Percentiles rank a stretch among this genome's conserved stretches.
Conservation (phyloP, 2,329 filamentous ascomycete species). For the Helicocarpus griseus region DNA sequence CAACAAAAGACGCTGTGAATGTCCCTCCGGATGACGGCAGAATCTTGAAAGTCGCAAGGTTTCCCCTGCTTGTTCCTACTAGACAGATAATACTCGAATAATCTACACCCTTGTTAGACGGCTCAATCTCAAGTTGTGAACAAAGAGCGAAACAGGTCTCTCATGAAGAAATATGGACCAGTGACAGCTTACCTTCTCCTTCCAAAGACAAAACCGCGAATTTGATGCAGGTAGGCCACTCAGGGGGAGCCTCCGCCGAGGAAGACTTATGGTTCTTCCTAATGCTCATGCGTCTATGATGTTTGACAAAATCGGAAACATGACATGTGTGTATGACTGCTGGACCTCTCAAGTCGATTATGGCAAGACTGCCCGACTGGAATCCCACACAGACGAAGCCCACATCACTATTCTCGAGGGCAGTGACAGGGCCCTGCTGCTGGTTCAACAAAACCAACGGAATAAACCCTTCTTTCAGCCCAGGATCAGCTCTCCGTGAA, state of each 20-base stretch:
- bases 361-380: constrained; percentile 66
- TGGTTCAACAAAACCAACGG: constrained; percentile 75
- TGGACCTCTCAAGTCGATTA: constrained; percentile 83
- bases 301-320: constrained; percentile 62
- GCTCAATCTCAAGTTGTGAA: too few relatives aligned
- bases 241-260: constrained; percentile 42
- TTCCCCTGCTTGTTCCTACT: constrained; percentile 76
- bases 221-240: constrained; percentile 74
- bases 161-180: background rate
- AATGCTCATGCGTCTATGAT: constrained; percentile 68
- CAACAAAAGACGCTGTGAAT: constrained; percentile 64
- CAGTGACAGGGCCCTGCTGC: constrained; percentile 70
- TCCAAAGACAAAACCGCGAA: constrained; percentile 92
- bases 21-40: constrained; percentile 59
- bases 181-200: constrained; percentile 52
- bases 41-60: constrained; percentile 81
- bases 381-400: constrained; percentile 86
- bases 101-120: constrained; percentile 35
- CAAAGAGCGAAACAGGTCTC: background rate
- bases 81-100: constrained; percentile 93
- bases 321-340: constrained; percentile 68
- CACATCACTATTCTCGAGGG: constrained; percentile 76
- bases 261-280: constrained; percentile 44
- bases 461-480: constrained; percentile 68
- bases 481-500: constrained; percentile 58